Evolutionary conservation across 1,284 basidiomycete species (phyloP).

Genomic region (Athelia sp.): DNA sequence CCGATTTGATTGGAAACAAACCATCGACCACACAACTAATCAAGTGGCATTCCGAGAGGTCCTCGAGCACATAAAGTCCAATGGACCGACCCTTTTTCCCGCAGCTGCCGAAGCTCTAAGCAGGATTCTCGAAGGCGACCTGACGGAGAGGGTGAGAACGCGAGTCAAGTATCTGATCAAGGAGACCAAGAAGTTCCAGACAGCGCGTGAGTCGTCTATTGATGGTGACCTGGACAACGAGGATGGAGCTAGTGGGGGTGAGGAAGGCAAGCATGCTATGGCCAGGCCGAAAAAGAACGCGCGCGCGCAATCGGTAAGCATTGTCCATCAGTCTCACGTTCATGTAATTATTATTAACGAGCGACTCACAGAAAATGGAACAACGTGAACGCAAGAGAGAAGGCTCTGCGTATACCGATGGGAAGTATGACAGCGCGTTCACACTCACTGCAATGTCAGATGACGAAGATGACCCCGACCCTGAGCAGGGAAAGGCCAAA

Average conservation of each 20-base stretch:
- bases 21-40: neutral
- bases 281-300: neutral
- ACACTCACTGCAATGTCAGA: neutral
- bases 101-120: neutral
- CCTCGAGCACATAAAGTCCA: neutral
- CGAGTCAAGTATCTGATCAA: neutral
- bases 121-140: neutral
- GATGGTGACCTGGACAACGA: too few species aligned
- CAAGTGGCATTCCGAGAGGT: neutral
- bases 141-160: neutral
- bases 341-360: neutral
- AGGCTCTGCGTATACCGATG: neutral
- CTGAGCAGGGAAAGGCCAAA: neutral
- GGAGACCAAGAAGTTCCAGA: neutral
- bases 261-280: neutral
- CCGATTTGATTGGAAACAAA: neutral
- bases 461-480: neutral
- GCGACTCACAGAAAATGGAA: neutral
- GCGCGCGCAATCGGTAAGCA: neutral
- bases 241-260: neutral
- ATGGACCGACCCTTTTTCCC: neutral
- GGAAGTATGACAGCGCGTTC: conserved; percentile 1
- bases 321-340: neutral
- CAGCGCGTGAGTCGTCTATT: neutral
- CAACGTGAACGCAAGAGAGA: neutral